Percentiles rank a stretch among this genome's conserved stretches.
These are phyloP conservation scores for Fraxinus pennsylvanica DNA, from an alignment of 257 asterid genomes.

Conservation along the genomic window DNA sequence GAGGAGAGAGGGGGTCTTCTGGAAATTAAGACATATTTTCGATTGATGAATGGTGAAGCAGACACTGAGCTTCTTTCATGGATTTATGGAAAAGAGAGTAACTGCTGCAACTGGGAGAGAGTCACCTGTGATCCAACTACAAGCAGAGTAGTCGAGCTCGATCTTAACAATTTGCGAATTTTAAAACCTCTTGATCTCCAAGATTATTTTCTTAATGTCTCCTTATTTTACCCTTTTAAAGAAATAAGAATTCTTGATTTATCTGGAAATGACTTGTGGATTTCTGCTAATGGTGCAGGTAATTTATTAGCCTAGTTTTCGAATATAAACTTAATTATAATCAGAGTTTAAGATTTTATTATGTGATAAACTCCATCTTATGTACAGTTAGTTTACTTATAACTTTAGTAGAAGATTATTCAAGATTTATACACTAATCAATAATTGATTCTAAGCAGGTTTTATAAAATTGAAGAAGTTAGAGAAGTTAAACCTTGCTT, in stretches of 20 bases:
- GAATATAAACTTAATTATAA: neutral
- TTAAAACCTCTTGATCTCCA: neutral
- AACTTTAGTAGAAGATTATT: neutral
- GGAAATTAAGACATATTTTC: neutral
- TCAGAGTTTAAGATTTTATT: neutral
- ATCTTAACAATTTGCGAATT: neutral
- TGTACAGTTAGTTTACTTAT: too few relatives aligned
- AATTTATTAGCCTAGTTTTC: neutral
- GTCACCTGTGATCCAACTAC: neutral
- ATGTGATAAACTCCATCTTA: too few relatives aligned
- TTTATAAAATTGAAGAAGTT: neutral
- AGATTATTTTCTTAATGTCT: neutral
- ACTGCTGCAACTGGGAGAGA: conserved; percentile 1
- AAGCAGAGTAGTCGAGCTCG: neutral
- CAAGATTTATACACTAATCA: neutral
- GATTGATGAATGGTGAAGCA: neutral
- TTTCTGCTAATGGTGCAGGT: neutral
- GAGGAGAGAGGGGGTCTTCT: neutral
- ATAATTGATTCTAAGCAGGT: neutral
- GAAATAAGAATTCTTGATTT: neutral
- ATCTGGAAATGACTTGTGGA: neutral
- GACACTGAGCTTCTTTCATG: neutral
- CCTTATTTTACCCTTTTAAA: neutral
- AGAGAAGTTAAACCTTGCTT: conserved; percentile 5
- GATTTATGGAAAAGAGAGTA: neutral